Conservation (phyloP, 2,329 filamentous ascomycete genomes). For the Neonectria ditissima region DNA sequence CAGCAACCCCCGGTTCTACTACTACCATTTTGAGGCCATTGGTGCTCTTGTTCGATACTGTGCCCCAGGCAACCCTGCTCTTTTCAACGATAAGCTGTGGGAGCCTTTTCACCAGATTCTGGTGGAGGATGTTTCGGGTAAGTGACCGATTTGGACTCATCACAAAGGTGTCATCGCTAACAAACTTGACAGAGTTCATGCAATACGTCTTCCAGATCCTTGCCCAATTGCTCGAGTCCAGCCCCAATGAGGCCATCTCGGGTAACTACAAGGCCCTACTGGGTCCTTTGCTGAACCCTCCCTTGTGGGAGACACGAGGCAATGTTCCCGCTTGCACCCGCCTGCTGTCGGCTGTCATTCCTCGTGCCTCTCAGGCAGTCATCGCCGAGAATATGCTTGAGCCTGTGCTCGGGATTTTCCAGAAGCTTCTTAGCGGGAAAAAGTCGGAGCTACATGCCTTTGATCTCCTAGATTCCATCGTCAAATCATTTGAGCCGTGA, state of each 20-base stretch:
- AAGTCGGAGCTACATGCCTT: slow-evolving; percentile 88
- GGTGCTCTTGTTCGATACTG: slow-evolving; percentile 85
- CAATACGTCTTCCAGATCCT: slow-evolving; percentile 98
- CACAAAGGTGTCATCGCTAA: slow-evolving; percentile 43
- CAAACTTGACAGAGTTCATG: slow-evolving; percentile 77
- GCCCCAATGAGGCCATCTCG: slow-evolving; percentile 81
- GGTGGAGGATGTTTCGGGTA: slow-evolving; percentile 83
- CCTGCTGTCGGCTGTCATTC: slow-evolving; percentile 85
- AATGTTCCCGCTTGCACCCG: slow-evolving; percentile 93
- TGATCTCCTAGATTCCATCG: slow-evolving; percentile 86
- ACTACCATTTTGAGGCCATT: slow-evolving; percentile 96
- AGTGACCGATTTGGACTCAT: slow-evolving; percentile 30
- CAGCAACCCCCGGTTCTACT: slow-evolving; percentile 97
- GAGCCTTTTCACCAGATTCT: slow-evolving; percentile 85
- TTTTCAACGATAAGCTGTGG: slow-evolving; percentile 85
- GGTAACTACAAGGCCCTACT: slow-evolving; percentile 85
- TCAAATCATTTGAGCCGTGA: slow-evolving; percentile 78
- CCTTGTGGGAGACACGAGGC: slow-evolving; percentile 90
- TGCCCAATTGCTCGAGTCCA: slow-evolving; percentile 88
- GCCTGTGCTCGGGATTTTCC: slow-evolving; percentile 93
- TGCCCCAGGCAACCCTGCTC: slow-evolving; percentile 72
- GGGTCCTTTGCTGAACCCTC: slow-evolving; percentile 80
- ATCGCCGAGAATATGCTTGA: slow-evolving; percentile 84
- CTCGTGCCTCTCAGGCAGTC: slow-evolving; percentile 79
- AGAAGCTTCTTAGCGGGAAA: slow-evolving; percentile 85